Conservation (phyloP, 2,329 filamentous ascomycete genomes). For the Epichloe typhina region DNA sequence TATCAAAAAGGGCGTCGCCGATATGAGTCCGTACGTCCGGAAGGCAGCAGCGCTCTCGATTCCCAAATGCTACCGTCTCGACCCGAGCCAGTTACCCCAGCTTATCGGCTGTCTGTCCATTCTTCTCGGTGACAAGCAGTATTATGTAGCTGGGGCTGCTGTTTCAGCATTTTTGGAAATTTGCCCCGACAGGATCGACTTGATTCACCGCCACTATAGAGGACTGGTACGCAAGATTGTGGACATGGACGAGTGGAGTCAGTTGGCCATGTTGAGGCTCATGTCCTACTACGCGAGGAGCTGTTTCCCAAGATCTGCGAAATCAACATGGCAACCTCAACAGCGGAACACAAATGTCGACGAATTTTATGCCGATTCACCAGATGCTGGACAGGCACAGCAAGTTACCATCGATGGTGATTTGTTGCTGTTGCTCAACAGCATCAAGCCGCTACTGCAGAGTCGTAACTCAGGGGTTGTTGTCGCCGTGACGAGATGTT, state of each 20-base stretch:
- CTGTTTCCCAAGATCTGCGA: slow-evolving; percentile 67
- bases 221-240: slow-evolving; percentile 77
- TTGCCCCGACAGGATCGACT: slow-evolving; percentile 73
- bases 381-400: slow-evolving; percentile 29
- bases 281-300: slow-evolving; percentile 75
- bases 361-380: slow-evolving; percentile 68
- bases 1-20: slow-evolving; percentile 83
- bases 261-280: slow-evolving; percentile 68
- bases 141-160: slow-evolving; percentile 90
- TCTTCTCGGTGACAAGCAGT: slow-evolving; percentile 80
- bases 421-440: slow-evolving; percentile 65
- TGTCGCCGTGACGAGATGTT: slow-evolving; percentile 73
- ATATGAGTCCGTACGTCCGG: slow-evolving; percentile 90
- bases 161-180: slow-evolving; percentile 81
- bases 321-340: slow-evolving; percentile 33
- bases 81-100: slow-evolving; percentile 74
- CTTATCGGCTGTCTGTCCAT: slow-evolving; percentile 68
- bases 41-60: slow-evolving; percentile 89
- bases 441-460: slow-evolving; percentile 72
- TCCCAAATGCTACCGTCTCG: slow-evolving; percentile 87
- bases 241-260: slow-evolving; percentile 99
- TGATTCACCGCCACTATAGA: slow-evolving; percentile 85
- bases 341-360: slow-evolving; percentile 33
- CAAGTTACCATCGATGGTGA: slow-evolving; percentile 61
- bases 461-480: slow-evolving; percentile 94